Conservation (phyloP, 2,329 filamentous ascomycete genomes). For the Fonsecaea pedrosoi region DNA sequence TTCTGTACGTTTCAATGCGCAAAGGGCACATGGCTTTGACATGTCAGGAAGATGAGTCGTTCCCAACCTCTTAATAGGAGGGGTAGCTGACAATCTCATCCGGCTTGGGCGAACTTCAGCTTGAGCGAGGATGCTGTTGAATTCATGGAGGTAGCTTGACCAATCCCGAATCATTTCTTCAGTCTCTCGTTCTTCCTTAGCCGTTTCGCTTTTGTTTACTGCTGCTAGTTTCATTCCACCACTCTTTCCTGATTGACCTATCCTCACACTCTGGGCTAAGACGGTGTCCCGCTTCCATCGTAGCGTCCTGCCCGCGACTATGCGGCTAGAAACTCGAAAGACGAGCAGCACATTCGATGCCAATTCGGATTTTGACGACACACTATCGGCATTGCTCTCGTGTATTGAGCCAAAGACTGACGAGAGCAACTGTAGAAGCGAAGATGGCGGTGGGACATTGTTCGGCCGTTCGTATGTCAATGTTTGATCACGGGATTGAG, state of each 20-base stretch:
- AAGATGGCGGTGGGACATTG: slow-evolving; percentile 86
- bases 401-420: slow-evolving; percentile 62
- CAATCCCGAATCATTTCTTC: slow-evolving; percentile 77
- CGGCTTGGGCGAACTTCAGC: slow-evolving; percentile 47
- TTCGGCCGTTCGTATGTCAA: slow-evolving; percentile 64
- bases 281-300: slow-evolving; percentile 91
- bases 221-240: slow-evolving; percentile 91
- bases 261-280: slow-evolving; percentile 85
- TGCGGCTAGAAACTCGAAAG: slow-evolving; percentile 70
- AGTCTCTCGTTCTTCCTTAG: slow-evolving; percentile 83
- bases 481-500: not conserved
- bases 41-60: slow-evolving; percentile 45
- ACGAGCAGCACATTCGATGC: slow-evolving; percentile 23
- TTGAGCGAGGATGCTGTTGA: slow-evolving; percentile 65
- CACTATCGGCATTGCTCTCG: slow-evolving; percentile 5
- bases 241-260: slow-evolving; percentile 72
- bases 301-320: slow-evolving; percentile 82
- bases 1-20: slow-evolving; percentile 87
- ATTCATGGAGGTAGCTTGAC: slow-evolving; percentile 75
- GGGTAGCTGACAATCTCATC: slow-evolving; percentile 24
- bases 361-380: slow-evolving; percentile 18
- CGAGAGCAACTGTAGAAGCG: slow-evolving; percentile 79
- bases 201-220: slow-evolving; percentile 81
- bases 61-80: slow-evolving; percentile 20
- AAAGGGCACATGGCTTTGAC: slow-evolving; percentile 70